These are phyloP conservation scores for Leccinum truebloodii DNA, from an alignment of 768 basidiomycete genomes.

Conservation along the genomic window DNA sequence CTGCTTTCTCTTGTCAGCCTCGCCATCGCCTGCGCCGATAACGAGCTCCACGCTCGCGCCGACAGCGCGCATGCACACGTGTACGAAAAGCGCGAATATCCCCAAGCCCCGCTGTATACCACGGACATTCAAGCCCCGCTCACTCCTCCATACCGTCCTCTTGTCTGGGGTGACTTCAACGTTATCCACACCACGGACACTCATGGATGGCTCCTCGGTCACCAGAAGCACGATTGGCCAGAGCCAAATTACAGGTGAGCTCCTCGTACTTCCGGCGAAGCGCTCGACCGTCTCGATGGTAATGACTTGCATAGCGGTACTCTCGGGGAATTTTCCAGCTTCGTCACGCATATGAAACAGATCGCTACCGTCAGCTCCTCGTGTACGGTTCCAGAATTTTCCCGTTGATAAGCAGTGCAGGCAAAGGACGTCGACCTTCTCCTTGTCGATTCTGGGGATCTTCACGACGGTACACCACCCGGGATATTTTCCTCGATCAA, in stretches of 20 bases:
- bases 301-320: slow-evolving; percentile 42
- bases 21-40: slow-evolving; percentile 23
- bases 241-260: slow-evolving; percentile 73
- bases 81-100: slow-evolving; percentile 43
- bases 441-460: slow-evolving; percentile 78
- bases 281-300: background rate
- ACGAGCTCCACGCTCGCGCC: slow-evolving; percentile 21
- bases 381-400: background rate
- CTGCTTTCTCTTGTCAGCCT: slow-evolving; percentile 20
- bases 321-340: slow-evolving; percentile 86
- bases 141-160: slow-evolving; percentile 59
- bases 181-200: slow-evolving; percentile 86
- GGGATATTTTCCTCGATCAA: background rate
- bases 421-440: slow-evolving; percentile 79
- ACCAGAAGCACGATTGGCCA: slow-evolving; percentile 70
- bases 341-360: slow-evolving; percentile 78
- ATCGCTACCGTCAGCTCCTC: slow-evolving; percentile 53
- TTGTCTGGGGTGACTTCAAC: slow-evolving; percentile 90
- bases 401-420: slow-evolving; percentile 27
- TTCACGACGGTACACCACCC: slow-evolving; percentile 57
- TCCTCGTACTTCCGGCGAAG: background rate
- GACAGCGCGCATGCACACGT: slow-evolving; percentile 39
- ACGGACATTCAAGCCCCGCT: slow-evolving; percentile 40
- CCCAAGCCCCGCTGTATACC: slow-evolving; percentile 38
- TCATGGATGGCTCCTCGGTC: slow-evolving; percentile 81